A percentile compares a stretch with the other conserved stretches of the same genome.
Evolutionary conservation across 1,284 basidiomycete species (phyloP).

Genomic region (Cryptococcus sp.): DNA sequence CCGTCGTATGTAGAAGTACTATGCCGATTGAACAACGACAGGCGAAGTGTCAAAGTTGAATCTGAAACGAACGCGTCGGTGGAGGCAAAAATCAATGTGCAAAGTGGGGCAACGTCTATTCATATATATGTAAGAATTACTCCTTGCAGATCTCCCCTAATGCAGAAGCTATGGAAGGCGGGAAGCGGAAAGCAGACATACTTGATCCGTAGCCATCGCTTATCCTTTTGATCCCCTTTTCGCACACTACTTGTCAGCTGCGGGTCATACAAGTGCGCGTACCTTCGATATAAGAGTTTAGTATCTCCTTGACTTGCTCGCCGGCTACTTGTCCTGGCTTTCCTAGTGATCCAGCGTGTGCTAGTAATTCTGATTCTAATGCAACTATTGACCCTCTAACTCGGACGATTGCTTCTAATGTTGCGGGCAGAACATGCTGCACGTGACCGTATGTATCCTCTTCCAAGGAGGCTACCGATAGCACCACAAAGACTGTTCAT

Average conservation of each 20-base stretch:
- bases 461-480: conserved; percentile 33
- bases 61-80: neutral
- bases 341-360: conserved; percentile 12
- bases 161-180: conserved; percentile 24
- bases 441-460: conserved; percentile 43
- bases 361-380: conserved; percentile 21
- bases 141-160: conserved; percentile 31
- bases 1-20: neutral
- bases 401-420: conserved; percentile 40
- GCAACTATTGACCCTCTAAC: conserved; percentile 20
- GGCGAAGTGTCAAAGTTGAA: neutral
- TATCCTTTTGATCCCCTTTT: conserved; percentile 26
- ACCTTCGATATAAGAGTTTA: conserved; percentile 10
- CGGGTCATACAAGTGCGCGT: conserved; percentile 3
- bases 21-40: neutral
- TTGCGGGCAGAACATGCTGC: conserved; percentile 37
- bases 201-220: conserved; percentile 31
- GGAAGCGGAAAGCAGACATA: conserved; percentile 38
- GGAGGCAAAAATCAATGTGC: neutral
- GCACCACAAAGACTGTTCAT: conserved; percentile 27
- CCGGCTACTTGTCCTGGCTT: conserved; percentile 7
- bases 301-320: conserved; percentile 4
- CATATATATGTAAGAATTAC: neutral
- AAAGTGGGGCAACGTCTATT: neutral
- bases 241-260: conserved; percentile 16